Conservation (phyloP, 192 early-diverging fungal genomes). For the Coemansia pectinata region DNA sequence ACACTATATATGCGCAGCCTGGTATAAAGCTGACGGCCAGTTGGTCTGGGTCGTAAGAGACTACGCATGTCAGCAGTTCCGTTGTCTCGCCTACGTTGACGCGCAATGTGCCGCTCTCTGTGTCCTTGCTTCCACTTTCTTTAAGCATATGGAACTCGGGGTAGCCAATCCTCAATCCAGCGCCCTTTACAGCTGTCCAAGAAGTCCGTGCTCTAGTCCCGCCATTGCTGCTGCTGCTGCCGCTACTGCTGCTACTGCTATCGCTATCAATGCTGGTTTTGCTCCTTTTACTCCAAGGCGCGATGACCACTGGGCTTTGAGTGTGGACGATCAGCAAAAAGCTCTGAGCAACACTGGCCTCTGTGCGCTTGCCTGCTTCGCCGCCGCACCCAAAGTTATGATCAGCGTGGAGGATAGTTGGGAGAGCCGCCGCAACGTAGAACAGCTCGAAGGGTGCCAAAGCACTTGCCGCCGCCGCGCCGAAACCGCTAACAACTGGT, state of each 20-base stretch:
- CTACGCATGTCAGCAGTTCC: slow-evolving; percentile 2
- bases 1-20: slow-evolving; percentile 29
- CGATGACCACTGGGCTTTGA: slow-evolving; percentile 3
- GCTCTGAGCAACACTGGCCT: neutral
- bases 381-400: slow-evolving; percentile 20
- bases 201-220: neutral
- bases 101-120: neutral
- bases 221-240: no score
- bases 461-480: neutral
- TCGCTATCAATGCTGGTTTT: neutral
- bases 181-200: slow-evolving; percentile 9
- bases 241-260: neutral
- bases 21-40: slow-evolving; percentile 13
- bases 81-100: neutral
- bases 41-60: slow-evolving; percentile 10
- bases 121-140: neutral
- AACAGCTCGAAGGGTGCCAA: slow-evolving; percentile 10
- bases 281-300: neutral
- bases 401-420: slow-evolving; percentile 14
- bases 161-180: neutral
- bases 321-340: slow-evolving; percentile 29
- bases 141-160: neutral
- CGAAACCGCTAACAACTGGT: neutral
- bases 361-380: neutral
- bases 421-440: slow-evolving; percentile 16